A percentile compares a stretch with the other conserved stretches of the same genome.
Evolutionary conservation across 148 eudicot species (phyloP).

Genomic region (Talinum fruticosum): DNA sequence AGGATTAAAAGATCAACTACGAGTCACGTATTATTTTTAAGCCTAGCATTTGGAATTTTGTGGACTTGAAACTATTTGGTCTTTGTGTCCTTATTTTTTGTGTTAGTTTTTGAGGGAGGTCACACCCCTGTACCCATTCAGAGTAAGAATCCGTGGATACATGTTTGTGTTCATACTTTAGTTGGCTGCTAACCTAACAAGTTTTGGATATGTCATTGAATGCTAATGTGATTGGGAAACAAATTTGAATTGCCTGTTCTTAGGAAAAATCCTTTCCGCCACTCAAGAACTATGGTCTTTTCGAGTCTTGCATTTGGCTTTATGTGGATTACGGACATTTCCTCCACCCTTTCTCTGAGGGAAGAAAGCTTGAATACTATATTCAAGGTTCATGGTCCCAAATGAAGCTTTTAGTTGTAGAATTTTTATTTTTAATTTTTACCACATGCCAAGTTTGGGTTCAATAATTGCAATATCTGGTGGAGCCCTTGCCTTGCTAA

Average conservation of each 20-base stretch:
- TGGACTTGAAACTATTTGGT: not conserved
- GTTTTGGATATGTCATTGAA: not conserved
- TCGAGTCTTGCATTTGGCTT: not conserved
- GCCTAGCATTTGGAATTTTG: not conserved
- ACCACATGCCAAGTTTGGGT: conserved; percentile 19
- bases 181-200: not conserved
- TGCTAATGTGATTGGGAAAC: not conserved
- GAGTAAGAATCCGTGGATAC: not conserved
- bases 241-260: not conserved
- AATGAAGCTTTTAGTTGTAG: not conserved
- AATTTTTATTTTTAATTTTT: not conserved
- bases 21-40: not conserved
- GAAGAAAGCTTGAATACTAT: not conserved
- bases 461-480: conserved; percentile 8
- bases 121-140: not conserved
- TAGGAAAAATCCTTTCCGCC: not conserved
- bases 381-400: not conserved
- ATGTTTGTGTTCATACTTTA: not conserved
- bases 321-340: not conserved
- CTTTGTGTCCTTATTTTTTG: not conserved
- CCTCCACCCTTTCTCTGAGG: not conserved
- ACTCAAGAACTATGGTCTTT: not conserved
- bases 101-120: not conserved
- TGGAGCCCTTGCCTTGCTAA: conserved; percentile 22
- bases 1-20: too few species aligned